Percentiles rank a stretch among this genome's conserved stretches.
Conservation (phyloP, 352 stramenopile species). For the Globisporangium takayamanum region DNA sequence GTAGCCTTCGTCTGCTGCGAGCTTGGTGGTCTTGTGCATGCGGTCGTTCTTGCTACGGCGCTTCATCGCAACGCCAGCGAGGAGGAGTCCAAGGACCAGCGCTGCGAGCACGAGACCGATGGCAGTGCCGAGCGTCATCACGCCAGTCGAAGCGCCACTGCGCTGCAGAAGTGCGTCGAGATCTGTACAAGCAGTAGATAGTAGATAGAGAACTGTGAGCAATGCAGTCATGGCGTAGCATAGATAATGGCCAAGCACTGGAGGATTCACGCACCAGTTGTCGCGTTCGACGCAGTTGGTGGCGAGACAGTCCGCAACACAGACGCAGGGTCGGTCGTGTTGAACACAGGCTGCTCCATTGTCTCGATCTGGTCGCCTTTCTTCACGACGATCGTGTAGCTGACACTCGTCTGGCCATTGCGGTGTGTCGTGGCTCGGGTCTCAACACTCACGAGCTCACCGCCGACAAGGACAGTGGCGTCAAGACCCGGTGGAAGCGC, state of each 20-base stretch:
- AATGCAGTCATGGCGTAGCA: background rate
- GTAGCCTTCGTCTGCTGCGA: slow-evolving; percentile 2
- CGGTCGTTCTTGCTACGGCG: slow-evolving; percentile 4
- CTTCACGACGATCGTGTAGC: slow-evolving; percentile 36
- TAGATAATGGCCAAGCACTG: too few species aligned
- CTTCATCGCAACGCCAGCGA: slow-evolving; percentile 8
- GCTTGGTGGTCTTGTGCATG: slow-evolving; percentile 1
- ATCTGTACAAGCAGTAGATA: too few species aligned
- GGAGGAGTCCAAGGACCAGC: slow-evolving; percentile 7
- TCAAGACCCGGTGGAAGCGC: slow-evolving; percentile 28
- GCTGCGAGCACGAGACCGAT: slow-evolving; percentile 8
- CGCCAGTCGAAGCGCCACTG: too few species aligned
- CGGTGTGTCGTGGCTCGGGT: slow-evolving; percentile 20
- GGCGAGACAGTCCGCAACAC: background rate
- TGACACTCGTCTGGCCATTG: slow-evolving; percentile 24
- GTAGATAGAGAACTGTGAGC: background rate
- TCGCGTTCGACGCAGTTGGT: background rate
- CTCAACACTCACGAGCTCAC: slow-evolving; percentile 29
- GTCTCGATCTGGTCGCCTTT: slow-evolving; percentile 18
- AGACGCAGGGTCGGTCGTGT: slow-evolving; percentile 4
- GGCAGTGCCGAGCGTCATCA: slow-evolving; percentile 7
- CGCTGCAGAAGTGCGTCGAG: too few species aligned
- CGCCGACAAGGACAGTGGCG: slow-evolving; percentile 25
- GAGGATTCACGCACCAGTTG: slow-evolving; percentile 1
- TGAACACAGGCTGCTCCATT: slow-evolving; percentile 7